Evolutionary conservation across 257 asterid species (phyloP).

Genomic region (Gentiana dahurica): DNA sequence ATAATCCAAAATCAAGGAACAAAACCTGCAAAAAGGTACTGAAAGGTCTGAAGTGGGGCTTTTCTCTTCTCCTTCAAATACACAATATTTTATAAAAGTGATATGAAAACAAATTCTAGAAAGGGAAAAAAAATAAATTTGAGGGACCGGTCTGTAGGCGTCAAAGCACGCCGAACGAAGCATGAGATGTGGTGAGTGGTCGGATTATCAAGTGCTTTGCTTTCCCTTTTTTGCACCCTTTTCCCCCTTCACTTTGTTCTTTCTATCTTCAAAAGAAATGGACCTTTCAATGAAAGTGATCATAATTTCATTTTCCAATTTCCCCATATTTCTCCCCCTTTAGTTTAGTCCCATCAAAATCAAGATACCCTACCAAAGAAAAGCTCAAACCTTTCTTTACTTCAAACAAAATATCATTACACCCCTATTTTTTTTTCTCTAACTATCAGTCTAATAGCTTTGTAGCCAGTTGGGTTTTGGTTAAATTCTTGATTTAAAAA

Average conservation of each 20-base stretch:
- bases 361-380: constrained; percentile 12
- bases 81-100: too few relatives aligned
- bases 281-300: constrained; percentile 67
- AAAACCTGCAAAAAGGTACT: constrained; percentile 63
- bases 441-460: constrained; percentile 2
- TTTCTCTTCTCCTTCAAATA: constrained; percentile 23
- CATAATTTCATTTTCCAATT: constrained; percentile 27
- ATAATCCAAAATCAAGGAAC: constrained; percentile 60
- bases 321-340: too few relatives aligned
- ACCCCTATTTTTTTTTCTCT: constrained; percentile 3
- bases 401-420: constrained; percentile 1
- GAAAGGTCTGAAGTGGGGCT: constrained; percentile 77
- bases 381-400: constrained; percentile 24
- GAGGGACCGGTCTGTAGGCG: constrained; percentile 43
- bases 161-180: constrained; percentile 89
- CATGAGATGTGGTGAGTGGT: constrained; percentile 59
- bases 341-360: too few relatives aligned
- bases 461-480: constrained; percentile 4
- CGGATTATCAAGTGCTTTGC: constrained; percentile 38
- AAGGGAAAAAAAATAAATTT: constrained; percentile 12
- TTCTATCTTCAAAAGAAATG: constrained; percentile 41
- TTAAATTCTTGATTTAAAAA: neutral
- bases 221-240: constrained; percentile 8
- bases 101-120: constrained; percentile 10
- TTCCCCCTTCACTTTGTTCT: constrained; percentile 10